Base-by-base conservation (phyloP, 179 eudicot genomes). In the Patellifolia procumbens region DNA sequence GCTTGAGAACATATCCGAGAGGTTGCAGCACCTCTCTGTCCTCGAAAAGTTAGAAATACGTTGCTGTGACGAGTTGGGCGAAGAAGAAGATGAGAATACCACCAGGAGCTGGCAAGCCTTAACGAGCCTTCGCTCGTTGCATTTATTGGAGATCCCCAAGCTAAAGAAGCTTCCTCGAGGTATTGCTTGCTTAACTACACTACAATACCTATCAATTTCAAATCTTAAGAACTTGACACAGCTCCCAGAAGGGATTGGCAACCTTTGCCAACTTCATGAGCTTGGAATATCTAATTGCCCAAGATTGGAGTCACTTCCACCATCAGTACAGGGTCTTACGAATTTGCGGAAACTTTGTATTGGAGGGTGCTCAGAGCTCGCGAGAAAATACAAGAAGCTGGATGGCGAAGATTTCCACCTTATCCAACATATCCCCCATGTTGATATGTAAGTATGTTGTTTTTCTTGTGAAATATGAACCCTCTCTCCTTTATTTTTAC, bases 361-460 rank as follows among this genome's bases (percentile, higher is more conserved):
- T 29, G 1, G 0, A 2, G 55, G 7, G 0, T 72, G 76, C 32
- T 45, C 76, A n/a, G 72, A 61, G 6, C 34, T 78, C 20, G 6
- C 10, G 59, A 26, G 11, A 39, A 71, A 62, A 71, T 72, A 48
- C 48, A 16, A 46, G 68, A 5, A 2, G 71, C 70, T 65, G 63
- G 45, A 35, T 63, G 81, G 81, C 8, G 39, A 71, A 52, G 45
- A 78, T 20, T 72, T 56, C 53, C 72, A 67, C 51, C 31, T 53
- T 37, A 72, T 78, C 72, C 34, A 66, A 52, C 76, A 72, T 35
- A 62, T 74, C 69, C 68, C 48, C 68, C 8, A 32, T 32, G 10
- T 34, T 62, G 9, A 16, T 7, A 16, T 32, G 67, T 62, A 9
- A 62, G 67, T 62, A 31, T 28, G 4, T 62, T 55, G 45, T 1